Conservation (phyloP, 176 grass and related monocot genomes). For the Metroxylon sagu region DNA sequence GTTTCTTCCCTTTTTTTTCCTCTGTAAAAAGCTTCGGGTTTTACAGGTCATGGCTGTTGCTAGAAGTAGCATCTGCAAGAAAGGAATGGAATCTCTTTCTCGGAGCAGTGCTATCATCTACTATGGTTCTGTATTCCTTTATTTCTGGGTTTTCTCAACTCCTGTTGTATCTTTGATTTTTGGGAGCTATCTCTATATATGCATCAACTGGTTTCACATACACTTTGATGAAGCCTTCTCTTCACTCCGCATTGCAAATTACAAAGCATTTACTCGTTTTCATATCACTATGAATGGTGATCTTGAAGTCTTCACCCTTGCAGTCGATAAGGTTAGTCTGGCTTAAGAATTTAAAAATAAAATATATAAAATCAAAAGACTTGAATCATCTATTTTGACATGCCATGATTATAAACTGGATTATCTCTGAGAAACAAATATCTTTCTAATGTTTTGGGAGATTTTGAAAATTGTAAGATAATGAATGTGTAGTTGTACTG, state of each 20-base stretch:
- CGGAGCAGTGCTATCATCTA: conserved; percentile 86
- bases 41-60: conserved; percentile 90
- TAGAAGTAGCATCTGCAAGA: conserved; percentile 74
- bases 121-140: conserved; percentile 75
- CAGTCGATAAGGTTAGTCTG: conserved; percentile 72
- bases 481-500: no score
- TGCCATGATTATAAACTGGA: no score
- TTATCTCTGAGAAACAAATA: no score
- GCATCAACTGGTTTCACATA: conserved; percentile 94
- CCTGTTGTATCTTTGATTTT: conserved; percentile 86
- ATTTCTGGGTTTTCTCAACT: conserved; percentile 95
- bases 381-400: no score
- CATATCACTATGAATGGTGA: conserved; percentile 79
- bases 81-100: conserved; percentile 75
- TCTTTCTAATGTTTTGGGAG: no score
- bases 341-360: no score
- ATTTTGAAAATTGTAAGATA: no score
- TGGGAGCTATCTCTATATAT: conserved; percentile 89
- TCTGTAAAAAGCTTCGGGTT: not conserved
- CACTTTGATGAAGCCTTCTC: conserved; percentile 99
- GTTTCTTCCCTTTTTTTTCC: no score
- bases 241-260: conserved; percentile 90
- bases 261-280: conserved; percentile 76
- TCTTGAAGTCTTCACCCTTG: conserved; percentile 86
- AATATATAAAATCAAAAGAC: no score